These are phyloP conservation scores for Neoconidiobolus thromboides DNA, from an alignment of 371 early-diverging fungal species.

Conservation along the genomic window DNA sequence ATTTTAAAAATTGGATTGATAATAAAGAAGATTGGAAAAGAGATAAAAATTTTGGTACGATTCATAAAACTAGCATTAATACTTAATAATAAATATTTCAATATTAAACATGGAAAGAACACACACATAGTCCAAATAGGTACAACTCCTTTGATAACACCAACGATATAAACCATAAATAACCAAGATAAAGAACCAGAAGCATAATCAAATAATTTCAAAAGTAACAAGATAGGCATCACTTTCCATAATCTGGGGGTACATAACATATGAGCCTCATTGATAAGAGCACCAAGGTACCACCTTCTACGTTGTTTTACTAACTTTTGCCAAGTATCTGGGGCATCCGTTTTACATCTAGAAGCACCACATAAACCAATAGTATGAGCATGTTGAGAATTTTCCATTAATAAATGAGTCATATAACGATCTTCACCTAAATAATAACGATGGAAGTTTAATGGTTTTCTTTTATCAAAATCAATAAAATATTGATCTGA, in stretches of 20 bases:
- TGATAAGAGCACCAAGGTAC: slow-evolving; percentile 15
- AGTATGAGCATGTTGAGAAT: slow-evolving; percentile 92
- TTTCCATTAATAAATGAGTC: slow-evolving; percentile 88
- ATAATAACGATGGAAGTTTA: slow-evolving; percentile 4
- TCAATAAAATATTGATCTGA: slow-evolving; percentile 1
- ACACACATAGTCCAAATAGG: slow-evolving; percentile 3
- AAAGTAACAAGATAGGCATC: background rate
- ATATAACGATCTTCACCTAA: slow-evolving; percentile 76
- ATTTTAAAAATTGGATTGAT: slow-evolving; percentile 2
- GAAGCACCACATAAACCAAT: slow-evolving; percentile 91
- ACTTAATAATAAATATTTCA: background rate
- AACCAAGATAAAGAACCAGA: slow-evolving; percentile 4
- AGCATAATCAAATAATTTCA: slow-evolving; percentile 5
- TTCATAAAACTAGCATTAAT: slow-evolving; percentile 6
- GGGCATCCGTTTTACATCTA: slow-evolving; percentile 87
- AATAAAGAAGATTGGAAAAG: slow-evolving; percentile 6
- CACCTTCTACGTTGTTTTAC: slow-evolving; percentile 93
- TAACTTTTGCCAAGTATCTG: slow-evolving; percentile 82
- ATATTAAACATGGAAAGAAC: slow-evolving; percentile 5
- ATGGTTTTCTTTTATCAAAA: background rate
- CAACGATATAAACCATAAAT: slow-evolving; percentile 5
- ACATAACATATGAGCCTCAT: slow-evolving; percentile 5
- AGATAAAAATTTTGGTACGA: background rate
- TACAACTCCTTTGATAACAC: slow-evolving; percentile 5
- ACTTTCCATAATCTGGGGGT: slow-evolving; percentile 2